Base-by-base conservation (phyloP, 2,329 filamentous ascomycete genomes). In the Domatiomyces catenatus region DNA sequence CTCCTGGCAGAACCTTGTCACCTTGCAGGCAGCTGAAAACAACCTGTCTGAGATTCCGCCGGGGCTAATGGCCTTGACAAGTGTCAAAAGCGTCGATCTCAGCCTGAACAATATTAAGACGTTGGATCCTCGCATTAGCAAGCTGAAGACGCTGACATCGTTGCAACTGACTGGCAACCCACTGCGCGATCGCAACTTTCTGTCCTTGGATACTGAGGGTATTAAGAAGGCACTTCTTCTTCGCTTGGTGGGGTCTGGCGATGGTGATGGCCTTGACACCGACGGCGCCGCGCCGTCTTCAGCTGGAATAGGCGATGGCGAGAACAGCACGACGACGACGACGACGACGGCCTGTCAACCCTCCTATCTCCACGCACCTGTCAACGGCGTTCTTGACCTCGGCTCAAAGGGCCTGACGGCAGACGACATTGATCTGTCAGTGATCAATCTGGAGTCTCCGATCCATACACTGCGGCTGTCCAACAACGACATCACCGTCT, bases 161-260 rank as follows among this genome's bases (percentile, higher is more conserved):
- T 75, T 96, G 43, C 80, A 82, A 3, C 72, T 98, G 28, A 81
- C 81, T 44, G 88, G 87, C n/a, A 98, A 98, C 60, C 92, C 92
- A 0, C 70, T 98, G 12, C 76, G 85, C 12, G 88, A 95, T 63
- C 88, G 84, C 63, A 94, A 88, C 63, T 87, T 92, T 58, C 72
- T 89, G 12, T 83, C 79, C 0, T 85, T 93, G 69, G 76, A 76
- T 19, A 88, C 85, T 0, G 84, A 87, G 32, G 32, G 12, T 84
- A 92, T 39, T 49, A 71, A 96, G 54, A 94, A 94, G 66, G 76
- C 77, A 43, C 79, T 81, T 44, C 42, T 69, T 95, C 44, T 75
- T 77, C 18, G 75, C 75, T 36, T 77, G 89, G 54, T 77, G 89
- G 54, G 76, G 80, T 62, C 77, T 50, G 68, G 69, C 26, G 68